Percentiles rank a stretch among this genome's conserved stretches.
These are phyloP conservation scores for Rhodotorula sp. DNA, from an alignment of 1,284 basidiomycete genomes.

Conservation along the genomic window DNA sequence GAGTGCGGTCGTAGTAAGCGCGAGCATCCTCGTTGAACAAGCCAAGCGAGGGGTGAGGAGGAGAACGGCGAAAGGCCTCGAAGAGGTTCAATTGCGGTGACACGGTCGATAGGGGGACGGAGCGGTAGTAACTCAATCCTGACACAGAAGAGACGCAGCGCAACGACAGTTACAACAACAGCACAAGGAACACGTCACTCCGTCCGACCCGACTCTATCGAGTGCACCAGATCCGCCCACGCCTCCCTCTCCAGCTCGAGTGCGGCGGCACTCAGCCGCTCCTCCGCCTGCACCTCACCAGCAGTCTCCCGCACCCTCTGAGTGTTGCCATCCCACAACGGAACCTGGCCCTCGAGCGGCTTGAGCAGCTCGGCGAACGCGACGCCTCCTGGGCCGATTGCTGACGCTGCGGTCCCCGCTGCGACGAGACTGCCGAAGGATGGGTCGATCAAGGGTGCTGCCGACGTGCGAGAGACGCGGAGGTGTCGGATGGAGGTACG, in stretches of 20 bases:
- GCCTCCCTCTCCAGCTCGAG: constrained; percentile 32
- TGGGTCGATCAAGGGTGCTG: constrained; percentile 32
- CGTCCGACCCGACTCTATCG: constrained; percentile 1
- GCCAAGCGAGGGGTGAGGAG: background rate
- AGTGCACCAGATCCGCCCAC: constrained; percentile 26
- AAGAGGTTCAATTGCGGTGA: background rate
- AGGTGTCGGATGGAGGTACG: constrained; percentile 39
- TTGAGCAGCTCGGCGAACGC: constrained; percentile 15
- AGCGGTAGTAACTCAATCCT: background rate
- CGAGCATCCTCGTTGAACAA: constrained; percentile 8
- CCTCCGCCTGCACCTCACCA: background rate
- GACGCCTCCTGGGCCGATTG: constrained; percentile 29
- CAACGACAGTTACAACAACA: background rate
- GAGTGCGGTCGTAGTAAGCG: constrained; percentile 15
- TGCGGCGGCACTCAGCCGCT: constrained; percentile 23
- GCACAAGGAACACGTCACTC: background rate
- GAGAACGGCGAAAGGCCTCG: constrained; percentile 1
- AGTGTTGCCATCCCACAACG: background rate
- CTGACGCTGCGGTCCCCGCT: background rate
- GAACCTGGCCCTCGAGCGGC: background rate
- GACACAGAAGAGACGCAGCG: background rate
- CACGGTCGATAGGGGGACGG: background rate
- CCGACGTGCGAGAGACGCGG: constrained; percentile 19
- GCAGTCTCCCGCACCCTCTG: background rate
- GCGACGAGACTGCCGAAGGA: constrained; percentile 13